phyloP scores from a whole-genome alignment of 169 alveolate species.

The Perkinsus marinus region DNA sequence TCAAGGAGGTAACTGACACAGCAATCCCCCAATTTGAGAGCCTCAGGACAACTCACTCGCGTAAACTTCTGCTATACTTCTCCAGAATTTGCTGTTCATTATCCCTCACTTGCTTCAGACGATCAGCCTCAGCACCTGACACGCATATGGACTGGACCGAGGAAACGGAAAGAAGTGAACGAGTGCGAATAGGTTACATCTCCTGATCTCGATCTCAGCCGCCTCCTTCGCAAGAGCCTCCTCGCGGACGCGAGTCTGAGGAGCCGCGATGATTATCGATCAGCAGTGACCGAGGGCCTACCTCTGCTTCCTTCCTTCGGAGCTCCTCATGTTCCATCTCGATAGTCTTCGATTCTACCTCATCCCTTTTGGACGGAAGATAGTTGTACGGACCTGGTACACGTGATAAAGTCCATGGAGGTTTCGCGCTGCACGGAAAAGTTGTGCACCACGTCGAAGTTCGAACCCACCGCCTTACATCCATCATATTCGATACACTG shows the following conservation, averaged over 20 bases:
- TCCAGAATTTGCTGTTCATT: neutral
- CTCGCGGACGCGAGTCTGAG: neutral
- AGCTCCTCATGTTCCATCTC: neutral
- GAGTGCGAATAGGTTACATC: neutral
- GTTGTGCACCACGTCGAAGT: too few species aligned
- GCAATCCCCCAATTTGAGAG: neutral
- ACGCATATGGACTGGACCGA: neutral
- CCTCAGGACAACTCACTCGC: neutral
- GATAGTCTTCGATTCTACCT: neutral
- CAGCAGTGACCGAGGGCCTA: neutral
- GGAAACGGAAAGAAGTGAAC: neutral
- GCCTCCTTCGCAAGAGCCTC: neutral
- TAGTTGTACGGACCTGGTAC: neutral
- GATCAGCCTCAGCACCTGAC: neutral
- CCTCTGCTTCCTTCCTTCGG: neutral
- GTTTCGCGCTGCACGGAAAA: too few species aligned
- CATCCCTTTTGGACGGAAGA: neutral
- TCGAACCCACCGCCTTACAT: neutral
- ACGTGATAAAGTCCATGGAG: too few species aligned
- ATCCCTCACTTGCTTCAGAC: neutral
- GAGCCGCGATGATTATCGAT: neutral
- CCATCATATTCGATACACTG: neutral
- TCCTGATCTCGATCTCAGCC: neutral
- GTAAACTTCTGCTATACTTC: neutral
- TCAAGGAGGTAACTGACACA: neutral